phyloP scores from a whole-genome alignment of 1,284 basidiomycete species.

The Afroboletus lepidellus region DNA sequence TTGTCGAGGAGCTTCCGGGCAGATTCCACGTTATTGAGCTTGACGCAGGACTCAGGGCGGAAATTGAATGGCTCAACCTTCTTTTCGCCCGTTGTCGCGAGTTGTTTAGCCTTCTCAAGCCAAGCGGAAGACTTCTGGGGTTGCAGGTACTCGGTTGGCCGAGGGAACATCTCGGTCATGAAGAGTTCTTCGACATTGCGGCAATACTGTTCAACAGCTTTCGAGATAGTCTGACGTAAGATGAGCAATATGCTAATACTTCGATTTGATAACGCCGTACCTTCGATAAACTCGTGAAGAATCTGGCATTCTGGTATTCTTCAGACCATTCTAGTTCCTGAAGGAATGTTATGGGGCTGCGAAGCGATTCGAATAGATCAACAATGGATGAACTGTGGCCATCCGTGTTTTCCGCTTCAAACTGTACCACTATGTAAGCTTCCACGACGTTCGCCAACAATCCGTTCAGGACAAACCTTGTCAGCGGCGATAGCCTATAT shows the following conservation, averaged over 20 bases:
- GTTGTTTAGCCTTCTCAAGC: constrained; percentile 89
- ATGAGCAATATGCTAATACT: constrained; percentile 3
- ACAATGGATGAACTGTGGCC: constrained; percentile 95
- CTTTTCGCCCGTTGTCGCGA: constrained; percentile 77
- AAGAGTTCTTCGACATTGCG: constrained; percentile 86
- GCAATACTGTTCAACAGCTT: constrained; percentile 92
- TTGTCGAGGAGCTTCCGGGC: constrained; percentile 89
- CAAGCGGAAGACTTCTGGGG: constrained; percentile 89
- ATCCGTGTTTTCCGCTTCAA: constrained; percentile 79
- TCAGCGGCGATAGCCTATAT: constrained; percentile 81
- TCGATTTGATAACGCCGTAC: constrained; percentile 38
- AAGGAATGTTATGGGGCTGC: constrained; percentile 87
- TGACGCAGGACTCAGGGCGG: constrained; percentile 90
- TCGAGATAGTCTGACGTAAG: constrained; percentile 73
- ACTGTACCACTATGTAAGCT: constrained; percentile 47
- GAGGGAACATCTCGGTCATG: constrained; percentile 91
- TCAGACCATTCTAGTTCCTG: constrained; percentile 92
- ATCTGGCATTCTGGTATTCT: constrained; percentile 84
- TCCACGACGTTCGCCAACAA: background rate
- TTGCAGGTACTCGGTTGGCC: constrained; percentile 70
- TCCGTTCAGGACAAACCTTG: constrained; percentile 52
- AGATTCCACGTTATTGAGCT: constrained; percentile 96
- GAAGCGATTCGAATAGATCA: constrained; percentile 92
- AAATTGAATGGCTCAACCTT: constrained; percentile 95
- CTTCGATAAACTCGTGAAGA: constrained; percentile 86